Conservation (phyloP, 2,329 filamentous ascomycete genomes). For the Colletotrichum liaoningense region DNA sequence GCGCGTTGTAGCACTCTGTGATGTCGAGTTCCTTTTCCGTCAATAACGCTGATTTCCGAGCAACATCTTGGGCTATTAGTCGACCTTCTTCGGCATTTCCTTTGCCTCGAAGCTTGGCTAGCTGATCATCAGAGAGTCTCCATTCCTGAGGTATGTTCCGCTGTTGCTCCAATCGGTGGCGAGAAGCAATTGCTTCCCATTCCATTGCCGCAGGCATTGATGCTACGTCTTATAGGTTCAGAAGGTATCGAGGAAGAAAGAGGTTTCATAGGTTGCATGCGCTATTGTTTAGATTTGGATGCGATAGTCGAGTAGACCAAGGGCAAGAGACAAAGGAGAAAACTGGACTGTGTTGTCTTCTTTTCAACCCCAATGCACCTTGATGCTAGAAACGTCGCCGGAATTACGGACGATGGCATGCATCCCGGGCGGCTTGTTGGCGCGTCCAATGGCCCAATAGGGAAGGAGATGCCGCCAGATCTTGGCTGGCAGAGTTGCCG, state of each 20-base stretch:
- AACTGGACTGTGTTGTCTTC: background rate
- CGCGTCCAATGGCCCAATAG: background rate
- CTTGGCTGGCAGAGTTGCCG: background rate
- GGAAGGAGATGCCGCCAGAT: slow-evolving; percentile 20
- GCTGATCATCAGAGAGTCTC: slow-evolving; percentile 14
- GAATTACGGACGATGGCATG: background rate
- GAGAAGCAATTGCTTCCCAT: slow-evolving; percentile 32
- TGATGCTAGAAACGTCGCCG: background rate
- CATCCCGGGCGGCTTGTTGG: background rate
- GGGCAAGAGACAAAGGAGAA: background rate
- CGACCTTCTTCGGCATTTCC: slow-evolving; percentile 30
- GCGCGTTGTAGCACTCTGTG: slow-evolving; percentile 35
- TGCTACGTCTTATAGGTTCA: background rate
- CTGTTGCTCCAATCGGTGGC: slow-evolving; percentile 25
- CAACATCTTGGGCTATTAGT: slow-evolving; percentile 23
- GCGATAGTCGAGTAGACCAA: background rate
- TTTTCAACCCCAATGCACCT: background rate
- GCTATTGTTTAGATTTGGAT: background rate
- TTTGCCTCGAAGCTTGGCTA: slow-evolving; percentile 13
- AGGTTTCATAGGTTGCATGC: background rate
- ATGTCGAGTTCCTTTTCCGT: slow-evolving; percentile 39
- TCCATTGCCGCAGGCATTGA: slow-evolving; percentile 8
- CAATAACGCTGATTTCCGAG: slow-evolving; percentile 30
- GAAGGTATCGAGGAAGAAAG: too few relatives aligned
- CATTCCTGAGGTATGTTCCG: slow-evolving; percentile 33